Conservation (phyloP, 371 early-diverging fungal species). For the Paraphysoderma sedebokerense region DNA sequence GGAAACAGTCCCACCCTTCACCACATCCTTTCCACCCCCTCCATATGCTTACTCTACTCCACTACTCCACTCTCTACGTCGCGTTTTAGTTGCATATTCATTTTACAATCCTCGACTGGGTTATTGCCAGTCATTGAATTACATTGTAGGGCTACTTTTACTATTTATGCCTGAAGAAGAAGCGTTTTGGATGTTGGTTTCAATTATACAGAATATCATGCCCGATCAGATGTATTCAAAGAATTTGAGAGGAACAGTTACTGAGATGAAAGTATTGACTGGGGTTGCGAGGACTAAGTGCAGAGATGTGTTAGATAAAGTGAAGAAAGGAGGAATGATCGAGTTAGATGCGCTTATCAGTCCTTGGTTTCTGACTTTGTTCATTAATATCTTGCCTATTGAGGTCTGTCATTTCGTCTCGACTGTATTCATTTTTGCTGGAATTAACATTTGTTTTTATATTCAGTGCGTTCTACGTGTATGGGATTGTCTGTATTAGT, state of each 20-base stretch:
- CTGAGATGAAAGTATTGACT: constrained; percentile 58
- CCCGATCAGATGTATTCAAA: constrained; percentile 62
- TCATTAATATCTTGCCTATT: constrained; percentile 56
- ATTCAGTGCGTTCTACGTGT: constrained; percentile 45
- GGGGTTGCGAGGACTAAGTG: constrained; percentile 26
- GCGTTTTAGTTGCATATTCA: constrained; percentile 51
- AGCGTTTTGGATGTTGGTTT: constrained; percentile 65
- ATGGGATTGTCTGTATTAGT: constrained; percentile 73
- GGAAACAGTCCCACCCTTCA: not conserved
- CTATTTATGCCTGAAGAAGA: constrained; percentile 57
- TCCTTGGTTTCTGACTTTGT: constrained; percentile 70
- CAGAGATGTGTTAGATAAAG: not conserved
- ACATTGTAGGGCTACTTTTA: constrained; percentile 56
- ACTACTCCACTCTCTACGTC: constrained; percentile 36
- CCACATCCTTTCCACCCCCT: constrained; percentile 13
- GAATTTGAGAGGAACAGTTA: constrained; percentile 54
- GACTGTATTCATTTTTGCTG: not conserved
- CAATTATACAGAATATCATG: constrained; percentile 47
- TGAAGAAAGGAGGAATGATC: constrained; percentile 19
- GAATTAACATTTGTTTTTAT: not conserved
- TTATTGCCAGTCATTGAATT: constrained; percentile 72
- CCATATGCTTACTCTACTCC: not conserved
- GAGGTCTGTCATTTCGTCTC: constrained; percentile 23
- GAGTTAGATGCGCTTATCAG: constrained; percentile 55
- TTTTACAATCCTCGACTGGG: constrained; percentile 47